phyloP scores from a whole-genome alignment of 176 grass and related monocot species.

The Themeda triandra region DNA sequence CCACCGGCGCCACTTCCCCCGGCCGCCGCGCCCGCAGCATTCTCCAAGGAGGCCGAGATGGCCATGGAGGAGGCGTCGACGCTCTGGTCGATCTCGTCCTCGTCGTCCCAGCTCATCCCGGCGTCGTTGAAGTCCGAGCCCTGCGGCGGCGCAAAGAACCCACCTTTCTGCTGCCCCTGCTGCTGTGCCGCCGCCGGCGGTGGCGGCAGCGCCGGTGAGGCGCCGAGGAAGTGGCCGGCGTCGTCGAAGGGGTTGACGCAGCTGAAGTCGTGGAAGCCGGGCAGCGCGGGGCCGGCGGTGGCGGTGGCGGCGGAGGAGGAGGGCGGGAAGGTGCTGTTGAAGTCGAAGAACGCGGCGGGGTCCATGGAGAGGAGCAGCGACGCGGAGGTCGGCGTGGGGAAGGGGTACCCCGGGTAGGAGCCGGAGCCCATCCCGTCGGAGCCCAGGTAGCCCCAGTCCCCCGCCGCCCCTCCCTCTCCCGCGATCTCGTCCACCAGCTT shows the following conservation, averaged over 20 bases:
- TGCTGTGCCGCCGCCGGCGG: neutral
- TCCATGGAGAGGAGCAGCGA: conserved; percentile 52
- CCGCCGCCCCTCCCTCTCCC: conserved; percentile 5
- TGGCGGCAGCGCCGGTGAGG: neutral
- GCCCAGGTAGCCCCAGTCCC: conserved; percentile 44
- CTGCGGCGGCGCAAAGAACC: conserved; percentile 20
- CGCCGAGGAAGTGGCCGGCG: conserved; percentile 23
- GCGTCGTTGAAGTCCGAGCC: neutral
- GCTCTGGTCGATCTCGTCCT: conserved; percentile 44
- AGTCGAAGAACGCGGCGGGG: conserved; percentile 39
- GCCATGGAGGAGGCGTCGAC: conserved; percentile 54
- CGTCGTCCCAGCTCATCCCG: conserved; percentile 29
- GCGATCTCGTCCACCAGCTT: conserved; percentile 45
- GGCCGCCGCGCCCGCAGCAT: conserved; percentile 12
- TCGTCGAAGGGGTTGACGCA: conserved; percentile 49
- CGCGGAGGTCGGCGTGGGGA: conserved; percentile 14
- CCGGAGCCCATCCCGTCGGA: conserved; percentile 28
- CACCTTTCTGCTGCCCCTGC: conserved; percentile 16
- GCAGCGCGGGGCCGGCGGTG: conserved; percentile 9
- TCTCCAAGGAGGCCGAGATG: conserved; percentile 39
- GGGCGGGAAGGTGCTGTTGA: conserved; percentile 33
- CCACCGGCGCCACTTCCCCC: conserved; percentile 17
- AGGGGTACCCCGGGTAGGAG: conserved; percentile 35
- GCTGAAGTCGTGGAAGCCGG: conserved; percentile 38
- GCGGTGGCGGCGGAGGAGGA: conserved; percentile 27